These are phyloP conservation scores for Russula abietina DNA, from an alignment of 768 basidiomycete species.

Conservation along the genomic window DNA sequence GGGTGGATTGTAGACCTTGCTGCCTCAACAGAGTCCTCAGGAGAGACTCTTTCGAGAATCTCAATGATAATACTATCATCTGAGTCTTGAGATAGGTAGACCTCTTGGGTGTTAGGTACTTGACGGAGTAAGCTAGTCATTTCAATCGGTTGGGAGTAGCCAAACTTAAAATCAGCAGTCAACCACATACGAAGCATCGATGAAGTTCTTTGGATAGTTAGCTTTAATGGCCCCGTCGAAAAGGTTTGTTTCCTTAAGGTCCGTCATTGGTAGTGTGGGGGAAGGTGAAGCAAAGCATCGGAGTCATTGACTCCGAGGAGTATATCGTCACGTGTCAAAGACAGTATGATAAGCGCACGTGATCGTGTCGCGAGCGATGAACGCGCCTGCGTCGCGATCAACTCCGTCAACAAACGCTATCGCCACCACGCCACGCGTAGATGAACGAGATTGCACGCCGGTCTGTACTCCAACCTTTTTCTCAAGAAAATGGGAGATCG, in stretches of 20 bases:
- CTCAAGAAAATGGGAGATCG: constrained; percentile 43
- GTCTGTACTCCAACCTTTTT: background rate
- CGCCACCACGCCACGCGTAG: background rate
- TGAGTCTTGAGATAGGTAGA: constrained; percentile 68
- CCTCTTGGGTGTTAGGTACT: constrained; percentile 93
- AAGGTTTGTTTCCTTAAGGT: constrained; percentile 40
- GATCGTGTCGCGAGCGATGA: constrained; percentile 5
- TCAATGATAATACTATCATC: constrained; percentile 78
- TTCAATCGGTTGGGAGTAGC: constrained; percentile 2
- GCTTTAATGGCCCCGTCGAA: constrained; percentile 86
- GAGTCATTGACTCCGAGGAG: too few species aligned
- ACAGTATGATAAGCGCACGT: constrained; percentile 5
- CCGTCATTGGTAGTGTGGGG: background rate
- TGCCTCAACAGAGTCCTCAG: constrained; percentile 51
- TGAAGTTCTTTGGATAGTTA: constrained; percentile 46
- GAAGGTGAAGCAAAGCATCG: too few species aligned
- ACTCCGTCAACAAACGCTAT: background rate
- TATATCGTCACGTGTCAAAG: background rate
- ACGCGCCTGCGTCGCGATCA: constrained; percentile 4
- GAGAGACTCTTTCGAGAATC: constrained; percentile 67
- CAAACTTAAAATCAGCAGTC: constrained; percentile 2
- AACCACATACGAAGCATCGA: constrained; percentile 75
- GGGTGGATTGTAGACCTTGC: constrained; percentile 47
- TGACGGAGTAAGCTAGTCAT: constrained; percentile 61
- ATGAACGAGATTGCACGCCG: constrained; percentile 14